phyloP scores from a whole-genome alignment of 345 rosid species.

The Microthlaspi erraticum region DNA sequence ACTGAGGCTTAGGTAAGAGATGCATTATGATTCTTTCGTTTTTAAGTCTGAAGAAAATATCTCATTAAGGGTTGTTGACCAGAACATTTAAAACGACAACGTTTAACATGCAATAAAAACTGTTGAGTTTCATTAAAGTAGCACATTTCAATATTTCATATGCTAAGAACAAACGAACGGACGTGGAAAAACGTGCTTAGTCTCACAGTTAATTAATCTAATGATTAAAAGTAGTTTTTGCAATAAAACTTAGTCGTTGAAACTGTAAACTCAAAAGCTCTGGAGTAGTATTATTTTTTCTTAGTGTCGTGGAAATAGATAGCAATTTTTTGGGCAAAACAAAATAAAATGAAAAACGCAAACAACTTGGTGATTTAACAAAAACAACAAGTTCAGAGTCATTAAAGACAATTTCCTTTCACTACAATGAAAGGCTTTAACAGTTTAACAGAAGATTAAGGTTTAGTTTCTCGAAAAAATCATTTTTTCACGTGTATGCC shows the following conservation, averaged over 20 bases:
- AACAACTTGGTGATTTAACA: slow-evolving; percentile 9
- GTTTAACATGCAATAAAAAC: background rate
- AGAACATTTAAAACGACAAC: slow-evolving; percentile 1
- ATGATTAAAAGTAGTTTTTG: background rate
- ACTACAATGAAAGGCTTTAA: background rate
- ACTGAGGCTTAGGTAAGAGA: slow-evolving; percentile 32
- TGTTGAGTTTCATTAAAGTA: slow-evolving; percentile 17
- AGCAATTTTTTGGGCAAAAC: no score
- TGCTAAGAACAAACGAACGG: background rate
- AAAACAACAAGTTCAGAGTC: background rate
- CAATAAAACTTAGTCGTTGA: no score
- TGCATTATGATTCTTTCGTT: slow-evolving; percentile 33
- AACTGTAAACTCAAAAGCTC: no score
- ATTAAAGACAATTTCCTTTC: slow-evolving; percentile 3
- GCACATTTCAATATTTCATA: slow-evolving; percentile 15
- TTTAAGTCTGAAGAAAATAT: slow-evolving; percentile 12
- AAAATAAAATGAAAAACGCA: background rate
- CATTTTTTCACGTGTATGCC: no score
- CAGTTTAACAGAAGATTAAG: no score
- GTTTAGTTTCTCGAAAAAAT: no score
- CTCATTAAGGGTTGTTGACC: slow-evolving; percentile 7
- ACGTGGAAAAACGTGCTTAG: background rate
- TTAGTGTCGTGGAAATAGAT: no score
- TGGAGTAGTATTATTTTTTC: no score
- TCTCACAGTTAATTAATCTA: background rate